A percentile compares a stretch with the other conserved stretches of the same genome.
Evolutionary conservation across 495 filamentous ascomycete genomes (phyloP).

Genomic region (Lasiosphaeria miniovina): DNA sequence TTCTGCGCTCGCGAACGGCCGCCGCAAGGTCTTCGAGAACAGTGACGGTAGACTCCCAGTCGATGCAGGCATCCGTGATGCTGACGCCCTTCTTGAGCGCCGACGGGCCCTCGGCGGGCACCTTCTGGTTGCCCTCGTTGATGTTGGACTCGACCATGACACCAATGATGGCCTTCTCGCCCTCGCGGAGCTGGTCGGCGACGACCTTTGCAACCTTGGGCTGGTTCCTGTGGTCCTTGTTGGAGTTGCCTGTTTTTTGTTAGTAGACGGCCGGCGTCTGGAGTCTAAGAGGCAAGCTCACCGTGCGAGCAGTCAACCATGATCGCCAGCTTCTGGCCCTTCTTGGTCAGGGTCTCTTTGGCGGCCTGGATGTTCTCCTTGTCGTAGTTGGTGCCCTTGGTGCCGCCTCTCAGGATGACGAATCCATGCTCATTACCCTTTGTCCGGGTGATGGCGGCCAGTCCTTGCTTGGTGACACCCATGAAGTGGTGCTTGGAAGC

Average conservation of each 20-base stretch:
- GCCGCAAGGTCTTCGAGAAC: constrained; percentile 85
- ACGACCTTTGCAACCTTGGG: constrained; percentile 83
- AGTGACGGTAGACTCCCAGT: constrained; percentile 84
- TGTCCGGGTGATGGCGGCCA: constrained; percentile 92
- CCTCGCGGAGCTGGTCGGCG: constrained; percentile 79
- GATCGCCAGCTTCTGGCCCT: constrained; percentile 81
- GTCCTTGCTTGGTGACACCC: constrained; percentile 97
- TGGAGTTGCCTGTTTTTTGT: constrained; percentile 59
- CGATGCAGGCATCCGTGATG: constrained; percentile 96
- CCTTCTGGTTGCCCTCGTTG: constrained; percentile 93
- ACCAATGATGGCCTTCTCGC: constrained; percentile 85
- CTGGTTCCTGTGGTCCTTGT: constrained; percentile 82
- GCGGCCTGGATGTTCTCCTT: constrained; percentile 72
- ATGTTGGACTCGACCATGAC: constrained; percentile 99
- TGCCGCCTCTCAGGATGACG: constrained; percentile 89
- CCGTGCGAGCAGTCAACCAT: constrained; percentile 99
- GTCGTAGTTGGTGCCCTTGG: constrained; percentile 93
- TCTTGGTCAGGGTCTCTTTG: constrained; percentile 77
- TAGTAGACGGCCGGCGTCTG: background rate
- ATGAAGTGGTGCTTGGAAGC: constrained; percentile 94
- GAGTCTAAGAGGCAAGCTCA: constrained; percentile 30
- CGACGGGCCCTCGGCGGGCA: constrained; percentile 75
- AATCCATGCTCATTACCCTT: constrained; percentile 95
- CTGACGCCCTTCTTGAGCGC: constrained; percentile 87
- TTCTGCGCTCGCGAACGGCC: constrained; percentile 74